Evolutionary conservation across 441 rosid genomes (phyloP), one percentile per base, ranked within the genome.

Genomic region (Erysimum pusillum): DNA sequence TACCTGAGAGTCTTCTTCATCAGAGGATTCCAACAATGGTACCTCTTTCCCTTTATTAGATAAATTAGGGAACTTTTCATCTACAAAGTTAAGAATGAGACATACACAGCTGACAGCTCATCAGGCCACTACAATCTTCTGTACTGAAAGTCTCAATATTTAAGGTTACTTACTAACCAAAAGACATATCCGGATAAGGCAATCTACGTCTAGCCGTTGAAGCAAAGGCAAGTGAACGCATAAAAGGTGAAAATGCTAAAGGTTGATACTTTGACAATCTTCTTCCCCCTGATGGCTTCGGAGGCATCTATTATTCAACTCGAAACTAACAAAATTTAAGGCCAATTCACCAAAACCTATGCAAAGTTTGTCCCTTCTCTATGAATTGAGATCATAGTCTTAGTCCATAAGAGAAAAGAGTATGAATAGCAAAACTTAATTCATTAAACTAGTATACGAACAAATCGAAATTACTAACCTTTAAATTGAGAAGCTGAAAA

Each of bases 1-100:
- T 79, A 91, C 97, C 52, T 86, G 76, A 74, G 83, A 82, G n/a
- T 83, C 92, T 60, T 93, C 93, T 15, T 86, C 91, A 71, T 88
- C 93, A 48, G 92, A 87, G 38, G 90, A 85, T 17, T 87, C 89
- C 0, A 75, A 78, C 31, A 63, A 0, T 12, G 51, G 75, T 34
- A 71, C 60, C 4, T 41, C 63, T 75, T 73, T 68, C 56, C 20
- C 84, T 4, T 79, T 67, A 25, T 20, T 56, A 57, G 62, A 14
- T 20, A 42, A 63, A 51, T 81, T 76, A 11, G 67, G 69, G 59
- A 54, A 35, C 58, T 66, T 85, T 64, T 46, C 56, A 71, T 54
- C 91, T 87, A 48, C 67, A 61, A 49, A 41, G 35, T 6, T 12
- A 66, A 66, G 7, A 69, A 61, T 22, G 25, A 15, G 1, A 51